Conservation (phyloP, 129 eudicot genomes). For the Heracleum sosnowskyi region DNA sequence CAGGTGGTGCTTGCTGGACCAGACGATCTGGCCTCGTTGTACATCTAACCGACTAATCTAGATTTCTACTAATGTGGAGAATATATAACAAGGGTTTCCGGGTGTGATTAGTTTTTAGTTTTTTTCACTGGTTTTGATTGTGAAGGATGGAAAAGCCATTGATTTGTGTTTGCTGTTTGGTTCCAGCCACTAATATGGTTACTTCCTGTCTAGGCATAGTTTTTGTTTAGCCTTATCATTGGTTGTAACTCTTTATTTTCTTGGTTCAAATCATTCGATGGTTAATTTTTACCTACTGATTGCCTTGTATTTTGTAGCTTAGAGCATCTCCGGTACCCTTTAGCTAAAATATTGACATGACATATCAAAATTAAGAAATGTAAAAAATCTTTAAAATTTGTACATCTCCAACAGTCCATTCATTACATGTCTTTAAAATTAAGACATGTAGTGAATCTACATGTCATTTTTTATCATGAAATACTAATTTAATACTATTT, state of each 20-base stretch:
- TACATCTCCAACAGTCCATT: too few relatives aligned
- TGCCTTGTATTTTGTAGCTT: neutral
- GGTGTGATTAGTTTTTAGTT: slow-evolving; percentile 19
- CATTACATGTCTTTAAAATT: too few relatives aligned
- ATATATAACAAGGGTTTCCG: slow-evolving; percentile 32
- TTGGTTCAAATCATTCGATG: slow-evolving; percentile 1
- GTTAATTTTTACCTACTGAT: neutral
- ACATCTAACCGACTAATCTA: slow-evolving; percentile 29
- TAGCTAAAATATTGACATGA: too few relatives aligned
- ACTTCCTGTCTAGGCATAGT: slow-evolving; percentile 58
- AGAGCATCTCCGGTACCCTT: too few relatives aligned
- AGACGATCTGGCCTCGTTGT: slow-evolving; percentile 71
- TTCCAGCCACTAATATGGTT: slow-evolving; percentile 34
- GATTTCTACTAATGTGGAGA: slow-evolving; percentile 31
- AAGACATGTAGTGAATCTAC: too few relatives aligned
- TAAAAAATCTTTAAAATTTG: too few relatives aligned
- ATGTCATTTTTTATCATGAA: too few relatives aligned
- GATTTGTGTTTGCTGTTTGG: slow-evolving; percentile 18
- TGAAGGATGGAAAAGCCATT: slow-evolving; percentile 33
- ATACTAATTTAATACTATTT: too few relatives aligned
- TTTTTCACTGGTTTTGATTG: slow-evolving; percentile 30
- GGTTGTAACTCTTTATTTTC: slow-evolving; percentile 44
- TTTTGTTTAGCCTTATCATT: slow-evolving; percentile 76
- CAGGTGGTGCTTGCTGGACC: slow-evolving; percentile 94
- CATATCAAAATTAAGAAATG: too few relatives aligned